Base-by-base conservation (phyloP, 2,329 filamentous ascomycete genomes). In the Alternaria sp. region DNA sequence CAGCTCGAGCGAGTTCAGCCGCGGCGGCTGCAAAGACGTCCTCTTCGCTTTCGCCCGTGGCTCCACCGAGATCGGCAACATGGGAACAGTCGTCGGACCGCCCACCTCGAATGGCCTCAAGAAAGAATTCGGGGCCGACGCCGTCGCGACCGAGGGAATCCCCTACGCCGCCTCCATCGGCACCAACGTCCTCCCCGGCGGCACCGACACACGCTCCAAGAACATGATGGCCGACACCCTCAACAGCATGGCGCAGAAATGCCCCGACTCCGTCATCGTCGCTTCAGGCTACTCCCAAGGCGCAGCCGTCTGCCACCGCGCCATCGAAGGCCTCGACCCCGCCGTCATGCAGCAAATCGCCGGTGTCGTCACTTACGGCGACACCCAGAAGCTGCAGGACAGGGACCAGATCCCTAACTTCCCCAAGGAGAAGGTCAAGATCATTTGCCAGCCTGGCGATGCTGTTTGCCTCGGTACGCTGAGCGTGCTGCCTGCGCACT, bases 401-500 rank as follows among this genome's bases (percentile, higher is more conserved):
- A 78, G 80, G 10, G 73, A 77, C 30, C 79, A 82, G 65, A 77
- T 84, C n/a, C 66, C 77, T 6, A 69, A 73, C 26, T 83, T 82
- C 67, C 78, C 80, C n/a, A 68, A 76, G 51, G 76, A 75, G 2
- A 82, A 85, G 67, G 79, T 81, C 5, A 80, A 84, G 68, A 83
- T 85, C 19, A 82, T 84, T 40, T 88, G 86, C 62, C 81, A 84
- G 28, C 49, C 66, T 4, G 85, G 83, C 0, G 86, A 88, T 66
- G 76, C 82, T 10, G 85, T 88, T 6, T 88, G 86, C 62, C 57
- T 73, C 5, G 83, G 85, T 32, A 83, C 82, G 0, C 69, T 81
- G 21, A 76, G 64, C 0, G 69, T 80, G 13, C 44, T 71, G 46
- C 70, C 76, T 12, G 64, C 74, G 6, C 76, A 78, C 61, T 62